A percentile compares a stretch with the other conserved stretches of the same genome.
Conservation (phyloP, 768 basidiomycete species). For the Solioccasus polychromus region DNA sequence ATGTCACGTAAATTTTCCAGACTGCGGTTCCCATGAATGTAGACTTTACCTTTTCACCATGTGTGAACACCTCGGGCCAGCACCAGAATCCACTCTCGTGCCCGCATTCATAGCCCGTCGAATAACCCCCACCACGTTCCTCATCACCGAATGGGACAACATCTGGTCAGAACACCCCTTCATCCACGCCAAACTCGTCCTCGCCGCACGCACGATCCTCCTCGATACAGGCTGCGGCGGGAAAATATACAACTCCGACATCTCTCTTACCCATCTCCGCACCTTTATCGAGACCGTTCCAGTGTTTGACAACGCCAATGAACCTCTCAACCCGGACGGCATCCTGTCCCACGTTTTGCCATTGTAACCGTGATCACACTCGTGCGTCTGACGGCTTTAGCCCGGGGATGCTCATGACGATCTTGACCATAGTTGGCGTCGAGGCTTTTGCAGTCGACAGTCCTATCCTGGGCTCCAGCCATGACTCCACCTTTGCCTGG, state of each 20-base stretch:
- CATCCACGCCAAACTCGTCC: constrained; percentile 50
- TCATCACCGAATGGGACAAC: constrained; percentile 51
- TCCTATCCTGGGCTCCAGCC: constrained; percentile 45
- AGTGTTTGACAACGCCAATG: constrained; percentile 40
- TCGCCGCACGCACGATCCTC: constrained; percentile 39
- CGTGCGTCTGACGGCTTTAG: too few species aligned
- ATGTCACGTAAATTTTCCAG: too few species aligned
- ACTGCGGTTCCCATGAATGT: too few species aligned
- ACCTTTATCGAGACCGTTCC: constrained; percentile 48
- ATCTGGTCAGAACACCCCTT: constrained; percentile 51
- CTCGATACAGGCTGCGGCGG: constrained; percentile 59
- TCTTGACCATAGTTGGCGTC: constrained; percentile 37
- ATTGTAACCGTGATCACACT: constrained; percentile 61
- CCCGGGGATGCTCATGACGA: too few species aligned
- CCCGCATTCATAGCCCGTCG: too few species aligned
- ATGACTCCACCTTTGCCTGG: constrained; percentile 44
- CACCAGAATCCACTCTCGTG: too few species aligned
- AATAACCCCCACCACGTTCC: constrained; percentile 34
- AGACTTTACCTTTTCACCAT: too few species aligned
- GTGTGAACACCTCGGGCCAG: too few species aligned
- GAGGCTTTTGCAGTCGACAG: constrained; percentile 50
- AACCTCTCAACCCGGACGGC: constrained; percentile 43
- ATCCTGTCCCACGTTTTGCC: constrained; percentile 46
- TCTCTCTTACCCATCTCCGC: constrained; percentile 42
- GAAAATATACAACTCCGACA: constrained; percentile 37